phyloP scores from a whole-genome alignment of 177 flowering plant species.

The Vitis hybrid region DNA sequence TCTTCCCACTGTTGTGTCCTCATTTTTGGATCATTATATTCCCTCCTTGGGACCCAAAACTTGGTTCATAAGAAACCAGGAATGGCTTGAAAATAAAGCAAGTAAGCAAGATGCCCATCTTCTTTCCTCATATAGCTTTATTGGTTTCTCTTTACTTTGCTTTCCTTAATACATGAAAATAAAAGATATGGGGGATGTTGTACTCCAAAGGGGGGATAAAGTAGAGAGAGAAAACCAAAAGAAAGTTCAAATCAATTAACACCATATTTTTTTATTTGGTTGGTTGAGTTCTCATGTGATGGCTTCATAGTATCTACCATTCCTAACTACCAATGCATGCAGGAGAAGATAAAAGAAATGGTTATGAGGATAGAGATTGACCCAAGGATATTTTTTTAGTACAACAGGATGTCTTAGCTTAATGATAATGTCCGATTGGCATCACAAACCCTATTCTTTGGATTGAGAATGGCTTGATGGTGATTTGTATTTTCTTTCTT shows the following conservation, averaged over 20 bases:
- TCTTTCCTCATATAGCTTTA: constrained; percentile 12
- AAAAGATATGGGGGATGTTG: background rate
- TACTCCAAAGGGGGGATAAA: background rate
- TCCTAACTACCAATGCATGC: constrained; percentile 29
- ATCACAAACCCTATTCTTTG: too few species aligned
- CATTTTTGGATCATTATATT: background rate
- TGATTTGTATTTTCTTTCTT: too few species aligned
- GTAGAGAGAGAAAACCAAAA: constrained; percentile 9
- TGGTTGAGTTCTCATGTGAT: constrained; percentile 26
- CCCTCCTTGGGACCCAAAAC: background rate
- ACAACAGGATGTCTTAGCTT: too few species aligned
- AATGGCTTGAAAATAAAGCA: constrained; percentile 8
- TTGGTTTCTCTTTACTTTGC: constrained; percentile 6
- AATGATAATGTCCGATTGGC: too few species aligned
- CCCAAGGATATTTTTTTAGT: background rate
- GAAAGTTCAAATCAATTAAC: constrained; percentile 15
- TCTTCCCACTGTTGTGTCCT: background rate
- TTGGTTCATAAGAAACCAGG: constrained; percentile 15
- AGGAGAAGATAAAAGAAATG: background rate
- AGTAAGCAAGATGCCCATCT: constrained; percentile 4
- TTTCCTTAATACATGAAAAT: constrained; percentile 6
- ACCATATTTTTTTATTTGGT: constrained; percentile 3
- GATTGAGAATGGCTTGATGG: too few species aligned
- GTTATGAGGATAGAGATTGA: background rate
- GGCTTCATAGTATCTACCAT: constrained; percentile 36